Evolutionary conservation across 306 rosid genomes (phyloP).

Genomic region (Casuarina equisetifolia): DNA sequence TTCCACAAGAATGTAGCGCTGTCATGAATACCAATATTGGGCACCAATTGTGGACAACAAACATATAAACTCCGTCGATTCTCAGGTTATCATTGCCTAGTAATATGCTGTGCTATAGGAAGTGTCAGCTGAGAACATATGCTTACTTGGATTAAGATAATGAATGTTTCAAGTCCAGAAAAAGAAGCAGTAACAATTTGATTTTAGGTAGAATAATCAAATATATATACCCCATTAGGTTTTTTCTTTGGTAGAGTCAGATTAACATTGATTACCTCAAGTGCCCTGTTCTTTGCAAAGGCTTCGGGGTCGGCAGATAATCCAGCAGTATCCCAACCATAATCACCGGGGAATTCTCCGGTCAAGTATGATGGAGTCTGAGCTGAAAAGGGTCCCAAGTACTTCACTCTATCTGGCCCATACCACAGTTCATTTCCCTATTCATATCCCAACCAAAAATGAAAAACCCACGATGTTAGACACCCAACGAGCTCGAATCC

Average conservation of each 20-base stretch:
- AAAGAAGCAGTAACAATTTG: no score
- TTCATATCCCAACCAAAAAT: constrained; percentile 21
- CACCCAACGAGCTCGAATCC: background rate
- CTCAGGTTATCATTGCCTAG: no score
- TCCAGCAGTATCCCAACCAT: constrained; percentile 92
- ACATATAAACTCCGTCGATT: no score
- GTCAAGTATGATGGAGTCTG: constrained; percentile 81
- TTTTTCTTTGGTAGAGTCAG: background rate
- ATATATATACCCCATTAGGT: background rate
- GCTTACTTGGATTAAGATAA: no score
- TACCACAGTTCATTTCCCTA: constrained; percentile 83
- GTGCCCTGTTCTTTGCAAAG: constrained; percentile 87
- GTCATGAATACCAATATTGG: background rate
- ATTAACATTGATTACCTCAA: constrained; percentile 59
- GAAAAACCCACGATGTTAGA: background rate
- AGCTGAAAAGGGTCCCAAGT: constrained; percentile 90
- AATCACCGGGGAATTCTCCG: constrained; percentile 87
- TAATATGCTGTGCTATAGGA: no score
- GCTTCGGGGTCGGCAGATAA: constrained; percentile 94
- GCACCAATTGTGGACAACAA: background rate
- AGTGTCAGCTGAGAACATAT: no score
- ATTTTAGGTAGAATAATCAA: no score
- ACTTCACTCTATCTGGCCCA: constrained; percentile 88
- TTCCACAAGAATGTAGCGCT: background rate
- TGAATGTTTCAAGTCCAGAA: no score